Evolutionary conservation across 2,329 filamentous ascomycete genomes (phyloP).

Genomic region (Cordyceps fumosorosea): DNA sequence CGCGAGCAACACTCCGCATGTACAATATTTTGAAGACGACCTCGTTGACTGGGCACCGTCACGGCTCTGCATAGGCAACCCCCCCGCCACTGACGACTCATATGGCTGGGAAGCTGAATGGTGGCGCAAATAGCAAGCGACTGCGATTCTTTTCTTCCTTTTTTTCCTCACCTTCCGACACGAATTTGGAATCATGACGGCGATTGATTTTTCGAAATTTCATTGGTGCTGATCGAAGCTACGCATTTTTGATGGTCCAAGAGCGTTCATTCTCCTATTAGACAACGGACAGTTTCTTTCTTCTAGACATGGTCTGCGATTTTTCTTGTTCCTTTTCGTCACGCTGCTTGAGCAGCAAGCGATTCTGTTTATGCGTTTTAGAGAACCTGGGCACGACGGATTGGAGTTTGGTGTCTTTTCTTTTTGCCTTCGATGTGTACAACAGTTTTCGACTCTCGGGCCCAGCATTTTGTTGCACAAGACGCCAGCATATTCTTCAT

Average conservation of each 20-base stretch:
- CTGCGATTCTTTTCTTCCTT: slow-evolving; percentile 23
- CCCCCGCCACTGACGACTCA: slow-evolving; percentile 31
- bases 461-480: not conserved
- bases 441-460: not conserved
- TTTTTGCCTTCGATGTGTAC: slow-evolving; percentile 7
- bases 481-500: not conserved
- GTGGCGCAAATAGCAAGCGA: slow-evolving; percentile 15
- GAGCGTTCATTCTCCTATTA: not conserved
- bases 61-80: slow-evolving; percentile 19
- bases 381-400: slow-evolving; percentile 11
- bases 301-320: slow-evolving; percentile 6
- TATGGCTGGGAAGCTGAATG: slow-evolving; percentile 50
- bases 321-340: slow-evolving; percentile 10
- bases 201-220: not conserved
- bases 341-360: slow-evolving; percentile 9
- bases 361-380: slow-evolving; percentile 14
- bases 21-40: slow-evolving; percentile 4
- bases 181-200: slow-evolving; percentile 3
- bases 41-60: not conserved
- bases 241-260: not conserved
- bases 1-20: not conserved
- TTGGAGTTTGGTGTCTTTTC: not conserved
- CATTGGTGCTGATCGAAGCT: not conserved
- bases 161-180: slow-evolving; percentile 13
- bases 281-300: slow-evolving; percentile 5